These are phyloP conservation scores for Gloeostereum incarnatum DNA, from an alignment of 768 basidiomycete genomes.

Conservation along the genomic window DNA sequence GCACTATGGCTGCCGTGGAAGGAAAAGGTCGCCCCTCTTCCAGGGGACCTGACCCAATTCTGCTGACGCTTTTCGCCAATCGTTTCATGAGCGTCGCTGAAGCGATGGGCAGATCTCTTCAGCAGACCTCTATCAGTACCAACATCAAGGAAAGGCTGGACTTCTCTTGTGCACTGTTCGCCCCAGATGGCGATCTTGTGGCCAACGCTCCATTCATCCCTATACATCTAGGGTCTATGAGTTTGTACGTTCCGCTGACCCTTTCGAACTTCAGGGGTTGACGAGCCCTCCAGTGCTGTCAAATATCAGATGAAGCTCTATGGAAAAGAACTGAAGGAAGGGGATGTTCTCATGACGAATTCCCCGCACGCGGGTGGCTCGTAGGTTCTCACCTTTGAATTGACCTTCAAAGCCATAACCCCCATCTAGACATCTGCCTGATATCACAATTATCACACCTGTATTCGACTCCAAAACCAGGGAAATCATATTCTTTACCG, in stretches of 20 bases:
- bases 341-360: constrained; percentile 92
- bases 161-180: constrained; percentile 92
- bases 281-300: constrained; percentile 47
- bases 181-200: constrained; percentile 89
- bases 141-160: constrained; percentile 96
- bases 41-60: constrained; percentile 79
- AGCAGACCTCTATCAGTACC: constrained; percentile 86
- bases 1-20: too few species aligned
- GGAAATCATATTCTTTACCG: constrained; percentile 88
- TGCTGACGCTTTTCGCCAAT: constrained; percentile 88
- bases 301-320: constrained; percentile 83
- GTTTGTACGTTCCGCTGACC: constrained; percentile 52
- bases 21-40: too few species aligned
- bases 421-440: constrained; percentile 57
- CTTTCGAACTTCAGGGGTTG: not conserved
- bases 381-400: constrained; percentile 28
- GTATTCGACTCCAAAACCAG: constrained; percentile 62
- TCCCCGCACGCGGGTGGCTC: constrained; percentile 84
- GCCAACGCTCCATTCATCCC: constrained; percentile 93
- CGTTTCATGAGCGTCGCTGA: constrained; percentile 98
- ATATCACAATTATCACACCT: constrained; percentile 91
- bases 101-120: constrained; percentile 87
- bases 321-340: constrained; percentile 65
- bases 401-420: not conserved
- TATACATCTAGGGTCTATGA: constrained; percentile 84